Base-by-base conservation (phyloP, 805 yeast species). In the Sungouiella thailandica region DNA sequence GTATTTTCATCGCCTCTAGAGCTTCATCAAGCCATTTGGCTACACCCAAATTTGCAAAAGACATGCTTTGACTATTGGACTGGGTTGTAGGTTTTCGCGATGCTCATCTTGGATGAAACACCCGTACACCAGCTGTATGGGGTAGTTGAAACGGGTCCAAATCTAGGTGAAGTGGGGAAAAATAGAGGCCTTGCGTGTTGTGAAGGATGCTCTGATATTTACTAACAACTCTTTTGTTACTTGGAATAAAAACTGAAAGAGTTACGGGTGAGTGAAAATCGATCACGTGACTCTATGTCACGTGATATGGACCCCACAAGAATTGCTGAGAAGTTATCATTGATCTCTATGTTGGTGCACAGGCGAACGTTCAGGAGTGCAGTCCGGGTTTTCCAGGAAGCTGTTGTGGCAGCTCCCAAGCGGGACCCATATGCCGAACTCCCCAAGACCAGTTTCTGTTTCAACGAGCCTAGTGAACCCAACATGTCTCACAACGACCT, bases 11-110 rank as follows among this genome's bases (percentile, higher is more conserved):
- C 6, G 94, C 77, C 0, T 62, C 57, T 4, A 93, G 70, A 0
- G 96, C 72, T 46, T 90, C 97, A 19, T 69, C 68, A 13, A 93
- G 77, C 96, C 98, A 89, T 55, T 74, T 78, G 17, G 96, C 75
- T 7, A 86, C 74, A 1, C 97, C 97, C 13, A 93, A 50, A 7
- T 67, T 63, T 32, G 67, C 65, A 50, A 86, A 86, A 7, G 62
- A 44, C 69, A 62, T 60, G 29, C 15, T 32, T 4, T 23, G 27
- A 7, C 11, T 12, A 9, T 7, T 28, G 4, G 11, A 7, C n/a
- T 8, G 14, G 20, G 9, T 20, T 17, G 30, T 8, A 19, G 9
- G 9, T 33, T 35, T 41, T 33, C 37, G 34, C 43, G 46, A 42
- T 42, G 46, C 44, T 36, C 45, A 39, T 41, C 45, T 29, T 23